Evolutionary conservation across 768 basidiomycete species (phyloP).

Genomic region (Royoungia palumana): DNA sequence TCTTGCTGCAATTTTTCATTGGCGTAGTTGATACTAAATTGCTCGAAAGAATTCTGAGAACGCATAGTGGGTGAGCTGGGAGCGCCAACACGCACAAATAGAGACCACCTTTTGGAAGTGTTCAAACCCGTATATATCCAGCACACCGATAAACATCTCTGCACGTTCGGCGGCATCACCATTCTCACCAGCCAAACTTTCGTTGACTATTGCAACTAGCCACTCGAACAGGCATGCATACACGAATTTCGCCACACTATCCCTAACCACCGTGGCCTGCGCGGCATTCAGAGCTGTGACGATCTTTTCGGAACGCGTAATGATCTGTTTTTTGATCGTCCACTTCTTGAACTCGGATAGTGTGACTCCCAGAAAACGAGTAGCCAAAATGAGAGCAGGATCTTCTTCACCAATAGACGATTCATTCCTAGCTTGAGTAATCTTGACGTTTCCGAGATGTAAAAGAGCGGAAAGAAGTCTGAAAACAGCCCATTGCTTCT

Average conservation of each 20-base stretch:
- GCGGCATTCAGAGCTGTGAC: constrained; percentile 79
- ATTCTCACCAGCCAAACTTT: constrained; percentile 92
- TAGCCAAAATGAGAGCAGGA: constrained; percentile 72
- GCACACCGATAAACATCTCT: constrained; percentile 98
- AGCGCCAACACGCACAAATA: not conserved
- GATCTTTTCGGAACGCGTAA: constrained; percentile 93
- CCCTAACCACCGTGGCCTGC: constrained; percentile 91
- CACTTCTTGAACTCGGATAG: constrained; percentile 96
- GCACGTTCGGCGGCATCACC: constrained; percentile 87
- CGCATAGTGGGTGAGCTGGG: constrained; percentile 4
- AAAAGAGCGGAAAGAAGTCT: constrained; percentile 87
- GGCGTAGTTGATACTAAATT: constrained; percentile 99
- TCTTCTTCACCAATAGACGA: constrained; percentile 83
- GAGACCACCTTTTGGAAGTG: constrained; percentile 85
- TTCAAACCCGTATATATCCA: constrained; percentile 98
- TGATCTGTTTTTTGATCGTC: constrained; percentile 97
- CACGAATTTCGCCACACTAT: constrained; percentile 97
- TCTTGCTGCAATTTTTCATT: constrained; percentile 98
- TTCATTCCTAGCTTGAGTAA: constrained; percentile 77
- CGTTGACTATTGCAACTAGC: constrained; percentile 96
- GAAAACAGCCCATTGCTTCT: constrained; percentile 98
- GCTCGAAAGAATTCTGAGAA: constrained; percentile 81
- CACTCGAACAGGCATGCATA: constrained; percentile 99
- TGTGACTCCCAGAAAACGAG: constrained; percentile 87
- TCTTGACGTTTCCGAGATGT: constrained; percentile 97